Evolutionary conservation across 1,139 yeast genomes (phyloP).

Genomic region (Scheffersomyces parashehatae): DNA sequence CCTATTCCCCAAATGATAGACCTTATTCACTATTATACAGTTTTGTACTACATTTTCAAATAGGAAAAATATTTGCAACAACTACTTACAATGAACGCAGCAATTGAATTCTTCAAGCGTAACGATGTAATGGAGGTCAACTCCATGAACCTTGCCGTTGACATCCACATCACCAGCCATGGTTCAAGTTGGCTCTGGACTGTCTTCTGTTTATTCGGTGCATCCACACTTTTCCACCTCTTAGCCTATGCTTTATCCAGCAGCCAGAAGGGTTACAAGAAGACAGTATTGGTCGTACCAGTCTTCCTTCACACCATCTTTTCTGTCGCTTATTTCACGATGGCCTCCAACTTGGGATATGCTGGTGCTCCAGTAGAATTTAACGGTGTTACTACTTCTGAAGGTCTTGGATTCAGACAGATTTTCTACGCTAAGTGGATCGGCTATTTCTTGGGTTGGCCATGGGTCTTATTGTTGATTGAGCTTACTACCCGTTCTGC

Average conservation of each 20-base stretch:
- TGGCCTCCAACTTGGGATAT: constrained; percentile 71
- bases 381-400: constrained; percentile 45
- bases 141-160: constrained; percentile 39
- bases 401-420: constrained; percentile 51
- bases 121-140: constrained; percentile 55
- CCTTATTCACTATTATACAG: constrained; percentile 2
- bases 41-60: neutral
- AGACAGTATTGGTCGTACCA: constrained; percentile 47
- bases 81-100: neutral
- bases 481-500: constrained; percentile 46
- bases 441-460: constrained; percentile 69
- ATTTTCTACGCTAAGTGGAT: constrained; percentile 64
- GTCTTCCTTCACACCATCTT: constrained; percentile 45
- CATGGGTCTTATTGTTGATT: constrained; percentile 49
- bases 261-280: constrained; percentile 32
- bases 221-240: constrained; percentile 43
- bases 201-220: constrained; percentile 52
- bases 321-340: constrained; percentile 57
- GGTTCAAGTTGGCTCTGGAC: constrained; percentile 79
- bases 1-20: no score
- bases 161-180: constrained; percentile 54
- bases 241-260: constrained; percentile 39
- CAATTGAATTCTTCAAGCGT: constrained; percentile 5
- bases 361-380: constrained; percentile 55
- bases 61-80: neutral